A percentile compares a stretch with the other conserved stretches of the same genome.
Conservation (phyloP, 2,329 filamentous ascomycete genomes). For the Venturia nashicola region DNA sequence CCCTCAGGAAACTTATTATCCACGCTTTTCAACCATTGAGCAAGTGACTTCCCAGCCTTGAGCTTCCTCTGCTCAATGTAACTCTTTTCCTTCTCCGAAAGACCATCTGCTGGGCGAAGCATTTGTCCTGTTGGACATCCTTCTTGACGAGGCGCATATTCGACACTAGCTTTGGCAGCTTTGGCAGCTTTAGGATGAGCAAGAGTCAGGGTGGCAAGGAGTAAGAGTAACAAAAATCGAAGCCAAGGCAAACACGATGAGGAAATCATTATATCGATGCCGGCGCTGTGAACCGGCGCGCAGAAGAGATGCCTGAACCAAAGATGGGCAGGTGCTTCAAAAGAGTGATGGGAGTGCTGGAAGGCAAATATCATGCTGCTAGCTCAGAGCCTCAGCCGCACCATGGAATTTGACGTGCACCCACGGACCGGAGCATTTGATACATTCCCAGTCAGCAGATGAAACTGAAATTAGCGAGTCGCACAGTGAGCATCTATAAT, state of each 20-base stretch:
- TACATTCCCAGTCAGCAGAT: background rate
- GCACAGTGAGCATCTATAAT: too few relatives aligned
- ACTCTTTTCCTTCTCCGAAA: conserved; percentile 1
- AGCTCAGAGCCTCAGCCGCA: too few relatives aligned
- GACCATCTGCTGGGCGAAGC: conserved; percentile 3
- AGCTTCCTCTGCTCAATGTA: conserved; percentile 5
- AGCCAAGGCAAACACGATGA: background rate
- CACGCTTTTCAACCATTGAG: conserved; percentile 1
- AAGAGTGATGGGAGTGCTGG: background rate
- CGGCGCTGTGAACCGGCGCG: background rate
- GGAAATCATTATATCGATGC: background rate
- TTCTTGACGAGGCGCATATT: background rate
- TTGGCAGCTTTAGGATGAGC: background rate
- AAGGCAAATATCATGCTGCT: background rate
- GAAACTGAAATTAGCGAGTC: background rate
- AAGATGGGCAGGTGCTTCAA: too few relatives aligned
- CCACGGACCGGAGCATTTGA: background rate
- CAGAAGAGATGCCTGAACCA: background rate
- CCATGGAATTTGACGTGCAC: background rate
- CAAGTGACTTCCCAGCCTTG: background rate
- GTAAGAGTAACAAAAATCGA: background rate
- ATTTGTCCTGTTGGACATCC: conserved; percentile 5
- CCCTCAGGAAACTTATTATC: conserved; percentile 18
- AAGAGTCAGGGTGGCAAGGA: background rate
- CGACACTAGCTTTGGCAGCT: background rate